A percentile compares a stretch with the other conserved stretches of the same genome.
phyloP scores from a whole-genome alignment of 2,329 filamentous ascomycete genomes.

The Xylariales sp. region DNA sequence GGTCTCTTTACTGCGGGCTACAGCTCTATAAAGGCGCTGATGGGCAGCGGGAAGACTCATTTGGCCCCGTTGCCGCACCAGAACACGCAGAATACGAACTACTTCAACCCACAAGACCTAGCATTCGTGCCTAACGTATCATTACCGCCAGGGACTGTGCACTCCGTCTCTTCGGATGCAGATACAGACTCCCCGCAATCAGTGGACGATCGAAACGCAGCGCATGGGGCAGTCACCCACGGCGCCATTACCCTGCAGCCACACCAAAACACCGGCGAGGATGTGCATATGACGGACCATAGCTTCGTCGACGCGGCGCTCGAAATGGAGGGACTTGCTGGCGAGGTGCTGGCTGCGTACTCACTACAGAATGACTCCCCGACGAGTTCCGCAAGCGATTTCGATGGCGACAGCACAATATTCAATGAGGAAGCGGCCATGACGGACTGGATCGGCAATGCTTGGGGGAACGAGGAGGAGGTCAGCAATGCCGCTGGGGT shows the following conservation, averaged over 20 bases:
- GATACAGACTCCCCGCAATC: conserved; percentile 22
- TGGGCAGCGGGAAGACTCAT: conserved; percentile 10
- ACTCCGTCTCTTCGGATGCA: conserved; percentile 24
- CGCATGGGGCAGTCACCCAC: neutral
- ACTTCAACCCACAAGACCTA: neutral
- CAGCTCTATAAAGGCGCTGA: conserved; percentile 29
- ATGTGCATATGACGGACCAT: conserved; percentile 14
- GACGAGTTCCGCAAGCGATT: conserved; percentile 15
- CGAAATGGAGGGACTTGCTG: conserved; percentile 26
- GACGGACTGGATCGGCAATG: conserved; percentile 33
- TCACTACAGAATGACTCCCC: conserved; percentile 20
- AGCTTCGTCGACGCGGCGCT: conserved; percentile 16
- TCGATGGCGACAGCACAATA: conserved; percentile 1
- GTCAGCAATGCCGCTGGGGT: too few relatives aligned
- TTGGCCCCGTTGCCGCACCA: neutral
- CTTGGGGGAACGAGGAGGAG: conserved; percentile 28
- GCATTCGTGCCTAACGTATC: conserved; percentile 10
- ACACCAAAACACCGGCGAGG: neutral
- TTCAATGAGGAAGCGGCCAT: conserved; percentile 12
- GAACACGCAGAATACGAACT: conserved; percentile 11
- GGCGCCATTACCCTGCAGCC: neutral
- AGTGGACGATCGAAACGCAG: conserved; percentile 6
- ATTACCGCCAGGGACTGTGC: conserved; percentile 21
- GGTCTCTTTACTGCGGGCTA: conserved; percentile 33
- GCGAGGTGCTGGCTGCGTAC: conserved; percentile 29